Evolutionary conservation across 805 yeast species (phyloP), one percentile per base, ranked within the genome.

Genomic region (Lipomyces oligophaga): DNA sequence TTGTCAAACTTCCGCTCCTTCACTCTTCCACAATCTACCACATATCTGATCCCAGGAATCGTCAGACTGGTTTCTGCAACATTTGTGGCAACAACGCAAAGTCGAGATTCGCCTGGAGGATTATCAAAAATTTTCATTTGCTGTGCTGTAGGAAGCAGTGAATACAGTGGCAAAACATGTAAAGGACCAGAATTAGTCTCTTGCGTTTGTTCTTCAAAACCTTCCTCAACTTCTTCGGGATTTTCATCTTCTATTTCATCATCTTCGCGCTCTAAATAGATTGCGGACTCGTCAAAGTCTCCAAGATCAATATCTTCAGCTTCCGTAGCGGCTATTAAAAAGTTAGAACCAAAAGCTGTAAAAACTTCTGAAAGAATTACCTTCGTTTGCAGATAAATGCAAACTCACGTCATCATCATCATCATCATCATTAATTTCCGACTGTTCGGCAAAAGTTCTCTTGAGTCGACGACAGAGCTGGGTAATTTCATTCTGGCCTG

Each of bases 51-150:
- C 7, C 95, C 94, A 0, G 98, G 98, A 58, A 93, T 93, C 0
- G 99, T 93, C 63, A 93, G 74, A 1, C 97, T 88, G 0, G 99
- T 93, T 65, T 93, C 99, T 0, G 99, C 99, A 47, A 93, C 95
- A 62, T 93, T 93, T 1, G 99, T 93, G 4, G 99, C 96, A 26
- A 93, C 86, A 32, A 93, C 83, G 71, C 97, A 88, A 7, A 93
- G 65, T 59, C 99, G 74, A 33, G 88, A 76, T 3, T 95, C 95
- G 21, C 70, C 68, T 2, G 98, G 98, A 1, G 96, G 95, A 0
- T 73, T 71, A 46, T 85, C 77, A 62, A 93, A 93, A 1, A 93
- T 95, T 62, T 81, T 85, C 88, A 93, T 81, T 68, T 93, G 99
- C 60, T 93, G 95, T 38, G 77, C 78, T 0, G 97, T 88, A n/a